phyloP scores from a whole-genome alignment of 352 stramenopile species.

The Blastocystis sp. region DNA sequence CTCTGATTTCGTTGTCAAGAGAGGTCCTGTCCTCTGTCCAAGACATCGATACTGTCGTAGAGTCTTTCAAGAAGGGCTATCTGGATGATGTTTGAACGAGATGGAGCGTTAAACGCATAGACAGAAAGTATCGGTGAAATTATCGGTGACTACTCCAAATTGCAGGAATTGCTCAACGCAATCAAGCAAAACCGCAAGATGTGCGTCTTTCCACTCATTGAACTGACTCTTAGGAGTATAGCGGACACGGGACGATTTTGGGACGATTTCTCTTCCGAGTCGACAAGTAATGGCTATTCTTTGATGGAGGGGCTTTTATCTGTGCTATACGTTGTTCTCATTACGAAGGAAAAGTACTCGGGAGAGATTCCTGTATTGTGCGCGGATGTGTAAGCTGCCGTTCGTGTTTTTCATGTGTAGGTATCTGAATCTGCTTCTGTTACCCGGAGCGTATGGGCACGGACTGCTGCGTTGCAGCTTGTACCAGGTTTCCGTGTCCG shows the following conservation, averaged over 20 bases:
- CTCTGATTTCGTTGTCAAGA: conserved; percentile 3
- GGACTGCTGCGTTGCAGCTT: conserved; percentile 47
- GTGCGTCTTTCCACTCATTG: background rate
- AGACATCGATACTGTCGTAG: conserved; percentile 41
- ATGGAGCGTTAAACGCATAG: background rate
- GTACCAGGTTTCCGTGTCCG: conserved; percentile 33
- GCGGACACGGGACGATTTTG: background rate
- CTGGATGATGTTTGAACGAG: conserved; percentile 42
- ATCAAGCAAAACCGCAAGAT: conserved; percentile 22
- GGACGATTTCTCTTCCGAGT: background rate
- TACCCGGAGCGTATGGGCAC: conserved; percentile 56
- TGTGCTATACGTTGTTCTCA: conserved; percentile 53
- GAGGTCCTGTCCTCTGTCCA: conserved; percentile 19
- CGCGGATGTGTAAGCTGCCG: conserved; percentile 2
- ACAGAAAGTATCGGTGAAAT: conserved; percentile 28
- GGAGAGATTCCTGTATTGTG: conserved; percentile 48
- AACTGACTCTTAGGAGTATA: background rate
- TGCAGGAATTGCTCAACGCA: conserved; percentile 3
- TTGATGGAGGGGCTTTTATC: conserved; percentile 32
- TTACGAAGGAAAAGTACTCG: conserved; percentile 66
- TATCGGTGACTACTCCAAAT: conserved; percentile 25
- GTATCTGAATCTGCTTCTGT: conserved; percentile 33
- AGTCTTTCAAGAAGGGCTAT: conserved; percentile 64
- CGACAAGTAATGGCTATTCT: conserved; percentile 26
- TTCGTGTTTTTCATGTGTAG: background rate